These are phyloP conservation scores for Melaleuca alternifolia DNA, from an alignment of 345 rosid genomes.

Conservation along the genomic window DNA sequence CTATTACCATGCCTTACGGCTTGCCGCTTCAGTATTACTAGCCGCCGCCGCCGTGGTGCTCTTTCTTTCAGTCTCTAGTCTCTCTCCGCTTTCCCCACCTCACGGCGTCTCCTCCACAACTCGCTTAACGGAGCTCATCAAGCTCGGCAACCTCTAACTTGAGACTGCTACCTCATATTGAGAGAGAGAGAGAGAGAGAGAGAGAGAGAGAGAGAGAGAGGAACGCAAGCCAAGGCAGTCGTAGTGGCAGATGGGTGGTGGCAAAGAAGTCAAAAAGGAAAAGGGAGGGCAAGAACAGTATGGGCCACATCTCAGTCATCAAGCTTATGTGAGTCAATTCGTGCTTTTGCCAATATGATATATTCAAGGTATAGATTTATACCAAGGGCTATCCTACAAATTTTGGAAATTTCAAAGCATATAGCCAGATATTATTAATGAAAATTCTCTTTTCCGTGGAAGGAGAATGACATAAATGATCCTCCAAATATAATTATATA, in stretches of 20 bases:
- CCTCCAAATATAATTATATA: no score
- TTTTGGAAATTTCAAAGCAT: neutral
- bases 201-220: neutral
- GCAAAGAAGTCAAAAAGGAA: neutral
- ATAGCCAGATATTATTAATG: neutral
- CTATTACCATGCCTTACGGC: neutral
- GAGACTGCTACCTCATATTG: neutral
- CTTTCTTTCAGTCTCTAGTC: neutral
- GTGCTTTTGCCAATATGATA: neutral
- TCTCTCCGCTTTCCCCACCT: neutral
- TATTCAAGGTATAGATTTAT: neutral
- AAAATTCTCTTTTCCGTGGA: neutral
- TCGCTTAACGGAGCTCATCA: neutral
- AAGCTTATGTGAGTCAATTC: neutral
- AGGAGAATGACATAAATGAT: no score
- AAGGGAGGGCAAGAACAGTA: neutral
- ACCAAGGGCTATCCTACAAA: neutral
- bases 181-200: neutral
- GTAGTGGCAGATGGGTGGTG: neutral
- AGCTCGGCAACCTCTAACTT: neutral
- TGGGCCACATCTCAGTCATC: neutral
- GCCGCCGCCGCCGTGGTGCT: neutral
- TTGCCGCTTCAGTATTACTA: neutral
- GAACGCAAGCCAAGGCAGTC: neutral
- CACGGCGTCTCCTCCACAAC: neutral